Evolutionary conservation across 805 yeast species (phyloP).

Genomic region (Wickerhamiella domercqiae): DNA sequence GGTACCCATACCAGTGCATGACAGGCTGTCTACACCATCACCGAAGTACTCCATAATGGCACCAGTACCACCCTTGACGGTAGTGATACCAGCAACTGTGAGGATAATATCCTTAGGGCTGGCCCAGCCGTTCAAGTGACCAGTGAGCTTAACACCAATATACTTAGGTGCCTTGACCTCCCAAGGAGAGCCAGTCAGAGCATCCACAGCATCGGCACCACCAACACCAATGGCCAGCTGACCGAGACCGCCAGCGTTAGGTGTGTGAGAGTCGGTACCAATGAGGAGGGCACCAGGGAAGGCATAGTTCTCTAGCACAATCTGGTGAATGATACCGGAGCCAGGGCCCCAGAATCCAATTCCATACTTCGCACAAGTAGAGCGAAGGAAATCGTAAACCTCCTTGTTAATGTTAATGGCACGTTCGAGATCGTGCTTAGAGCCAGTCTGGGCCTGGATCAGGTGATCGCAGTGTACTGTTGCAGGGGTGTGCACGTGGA

Average conservation of each 20-base stretch:
- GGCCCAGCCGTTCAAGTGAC: conserved; percentile 86
- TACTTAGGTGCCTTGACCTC: conserved; percentile 95
- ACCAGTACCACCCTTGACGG: conserved; percentile 98
- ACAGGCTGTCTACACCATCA: conserved; percentile 80
- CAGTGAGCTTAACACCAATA: conserved; percentile 88
- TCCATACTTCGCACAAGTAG: conserved; percentile 89
- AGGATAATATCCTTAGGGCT: conserved; percentile 94
- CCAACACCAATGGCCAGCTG: conserved; percentile 97
- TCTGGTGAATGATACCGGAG: conserved; percentile 95
- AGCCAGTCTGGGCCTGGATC: conserved; percentile 92
- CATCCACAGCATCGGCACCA: conserved; percentile 99
- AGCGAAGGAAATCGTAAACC: conserved; percentile 79
- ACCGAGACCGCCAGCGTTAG: conserved; percentile 97
- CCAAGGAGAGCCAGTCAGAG: conserved; percentile 88
- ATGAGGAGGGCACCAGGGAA: conserved; percentile 94
- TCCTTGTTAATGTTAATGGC: conserved; percentile 85
- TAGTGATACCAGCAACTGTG: conserved; percentile 81
- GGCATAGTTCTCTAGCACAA: conserved; percentile 88
- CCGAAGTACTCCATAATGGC: conserved; percentile 92
- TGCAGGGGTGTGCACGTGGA: conserved; percentile 84
- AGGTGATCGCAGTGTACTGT: conserved; percentile 97
- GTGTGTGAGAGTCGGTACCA: conserved; percentile 97
- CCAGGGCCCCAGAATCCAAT: conserved; percentile 99
- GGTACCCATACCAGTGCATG: conserved; percentile 98
- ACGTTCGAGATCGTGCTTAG: conserved; percentile 65